Conservation (phyloP, 1,284 basidiomycete genomes). For the Sanguinoderma infundibulare region DNA sequence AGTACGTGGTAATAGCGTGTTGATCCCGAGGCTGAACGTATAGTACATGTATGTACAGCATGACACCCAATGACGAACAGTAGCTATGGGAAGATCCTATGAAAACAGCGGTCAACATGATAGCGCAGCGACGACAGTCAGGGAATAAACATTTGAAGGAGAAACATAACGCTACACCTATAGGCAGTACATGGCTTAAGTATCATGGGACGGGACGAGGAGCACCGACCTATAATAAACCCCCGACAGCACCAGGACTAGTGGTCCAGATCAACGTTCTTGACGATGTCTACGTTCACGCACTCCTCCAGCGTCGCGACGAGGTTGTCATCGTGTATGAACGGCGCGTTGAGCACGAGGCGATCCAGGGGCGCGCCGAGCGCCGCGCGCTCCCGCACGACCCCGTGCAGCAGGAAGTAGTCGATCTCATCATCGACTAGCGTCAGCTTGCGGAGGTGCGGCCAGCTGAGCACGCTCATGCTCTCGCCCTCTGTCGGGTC, state of each 20-base stretch:
- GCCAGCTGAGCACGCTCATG: conserved; percentile 23
- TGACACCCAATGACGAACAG: neutral
- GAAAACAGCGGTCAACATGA: neutral
- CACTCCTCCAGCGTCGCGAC: conserved; percentile 26
- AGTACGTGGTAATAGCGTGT: neutral
- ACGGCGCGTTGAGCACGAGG: conserved; percentile 31
- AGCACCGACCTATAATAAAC: neutral
- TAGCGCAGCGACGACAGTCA: neutral
- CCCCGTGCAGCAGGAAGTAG: conserved; percentile 28
- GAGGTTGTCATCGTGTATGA: conserved; percentile 28
- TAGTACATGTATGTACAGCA: conserved; percentile 4
- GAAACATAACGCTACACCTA: neutral
- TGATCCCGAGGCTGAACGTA: conserved; percentile 1
- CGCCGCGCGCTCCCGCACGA: conserved; percentile 28
- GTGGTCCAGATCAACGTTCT: conserved; percentile 27
- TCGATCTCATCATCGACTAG: conserved; percentile 33
- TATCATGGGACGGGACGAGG: neutral
- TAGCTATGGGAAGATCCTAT: neutral
- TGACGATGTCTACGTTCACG: conserved; percentile 31
- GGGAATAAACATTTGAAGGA: neutral
- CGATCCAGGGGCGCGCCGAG: conserved; percentile 26
- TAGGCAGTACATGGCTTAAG: neutral
- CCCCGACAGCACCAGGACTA: neutral
- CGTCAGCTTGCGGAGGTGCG: conserved; percentile 28
- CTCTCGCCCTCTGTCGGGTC: neutral